Conservation (phyloP, 805 yeast genomes). For the Torulaspora maleeae region DNA sequence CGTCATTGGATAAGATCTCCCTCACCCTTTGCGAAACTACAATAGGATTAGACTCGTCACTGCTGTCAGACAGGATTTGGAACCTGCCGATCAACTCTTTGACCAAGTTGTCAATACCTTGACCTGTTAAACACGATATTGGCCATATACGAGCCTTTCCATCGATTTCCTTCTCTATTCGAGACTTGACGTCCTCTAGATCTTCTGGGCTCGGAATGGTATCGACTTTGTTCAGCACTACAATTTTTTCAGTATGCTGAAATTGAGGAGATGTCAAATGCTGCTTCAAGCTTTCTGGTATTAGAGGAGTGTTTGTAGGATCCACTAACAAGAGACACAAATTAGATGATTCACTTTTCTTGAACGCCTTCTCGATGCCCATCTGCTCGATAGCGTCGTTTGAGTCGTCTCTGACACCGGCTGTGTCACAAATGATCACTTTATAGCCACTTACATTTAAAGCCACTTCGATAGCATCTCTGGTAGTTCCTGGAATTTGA, state of each 20-base stretch:
- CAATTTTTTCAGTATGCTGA: slow-evolving; percentile 28
- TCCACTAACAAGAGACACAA: slow-evolving; percentile 58
- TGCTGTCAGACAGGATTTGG: slow-evolving; percentile 41
- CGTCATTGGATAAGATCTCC: slow-evolving; percentile 71
- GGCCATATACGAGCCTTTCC: slow-evolving; percentile 26
- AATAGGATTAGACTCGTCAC: slow-evolving; percentile 58
- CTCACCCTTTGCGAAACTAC: slow-evolving; percentile 69
- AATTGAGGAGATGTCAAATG: slow-evolving; percentile 16
- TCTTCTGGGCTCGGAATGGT: slow-evolving; percentile 31
- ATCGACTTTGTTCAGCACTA: slow-evolving; percentile 61
- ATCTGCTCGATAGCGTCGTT: slow-evolving; percentile 63
- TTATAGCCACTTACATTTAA: slow-evolving; percentile 81
- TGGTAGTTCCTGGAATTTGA: slow-evolving; percentile 86
- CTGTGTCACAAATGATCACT: slow-evolving; percentile 84
- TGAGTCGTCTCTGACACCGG: slow-evolving; percentile 64
- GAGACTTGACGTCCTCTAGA: slow-evolving; percentile 20
- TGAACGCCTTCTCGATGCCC: slow-evolving; percentile 76
- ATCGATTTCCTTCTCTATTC: slow-evolving; percentile 23
- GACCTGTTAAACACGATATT: slow-evolving; percentile 58
- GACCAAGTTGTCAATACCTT: slow-evolving; percentile 52
- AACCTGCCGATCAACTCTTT: slow-evolving; percentile 43
- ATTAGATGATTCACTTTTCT: slow-evolving; percentile 57
- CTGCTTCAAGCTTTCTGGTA: slow-evolving; percentile 38
- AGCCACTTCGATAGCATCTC: slow-evolving; percentile 81
- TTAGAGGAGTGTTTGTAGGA: slow-evolving; percentile 20